A percentile compares a stretch with the other conserved stretches of the same genome.
phyloP scores from a whole-genome alignment of 805 yeast species.

The Grigorovia jiainica region DNA sequence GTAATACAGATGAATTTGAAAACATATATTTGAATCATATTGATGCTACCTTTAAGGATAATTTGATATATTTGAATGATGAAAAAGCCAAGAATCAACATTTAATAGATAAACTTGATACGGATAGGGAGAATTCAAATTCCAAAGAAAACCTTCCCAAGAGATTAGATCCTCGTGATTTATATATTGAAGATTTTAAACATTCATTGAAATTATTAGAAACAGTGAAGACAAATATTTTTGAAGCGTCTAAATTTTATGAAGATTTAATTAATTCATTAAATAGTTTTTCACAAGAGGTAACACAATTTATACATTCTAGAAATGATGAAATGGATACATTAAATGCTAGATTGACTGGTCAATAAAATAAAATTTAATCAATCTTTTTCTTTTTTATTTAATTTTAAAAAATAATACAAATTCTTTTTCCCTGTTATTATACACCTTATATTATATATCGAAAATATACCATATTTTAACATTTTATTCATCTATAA shows the following conservation, averaged over 20 bases:
- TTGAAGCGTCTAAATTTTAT: conserved; percentile 66
- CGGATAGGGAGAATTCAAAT: not conserved
- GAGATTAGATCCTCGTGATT: conserved; percentile 13
- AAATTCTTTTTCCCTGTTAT: no score
- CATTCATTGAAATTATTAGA: conserved; percentile 30
- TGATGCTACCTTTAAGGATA: conserved; percentile 36
- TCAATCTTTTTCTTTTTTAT: not conserved
- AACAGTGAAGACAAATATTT: conserved; percentile 50
- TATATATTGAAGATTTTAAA: conserved; percentile 21
- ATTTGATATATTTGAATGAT: conserved; percentile 37
- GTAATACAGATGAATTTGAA: conserved; percentile 31
- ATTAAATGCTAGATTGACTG: conserved; percentile 29
- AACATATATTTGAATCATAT: conserved; percentile 35
- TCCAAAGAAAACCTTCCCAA: conserved; percentile 1
- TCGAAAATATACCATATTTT: no score
- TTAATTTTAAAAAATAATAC: no score
- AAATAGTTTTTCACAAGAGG: conserved; percentile 35
- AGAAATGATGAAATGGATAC: conserved; percentile 46
- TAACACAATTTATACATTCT: conserved; percentile 42
- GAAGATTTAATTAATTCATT: conserved; percentile 45
- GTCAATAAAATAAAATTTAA: not conserved
- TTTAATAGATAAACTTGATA: conserved; percentile 25
- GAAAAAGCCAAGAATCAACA: conserved; percentile 32
- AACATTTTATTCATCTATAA: no score
- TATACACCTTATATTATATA: no score